Evolutionary conservation across 75 land plant species (phyloP).

Genomic region (Pinus albicaulis): DNA sequence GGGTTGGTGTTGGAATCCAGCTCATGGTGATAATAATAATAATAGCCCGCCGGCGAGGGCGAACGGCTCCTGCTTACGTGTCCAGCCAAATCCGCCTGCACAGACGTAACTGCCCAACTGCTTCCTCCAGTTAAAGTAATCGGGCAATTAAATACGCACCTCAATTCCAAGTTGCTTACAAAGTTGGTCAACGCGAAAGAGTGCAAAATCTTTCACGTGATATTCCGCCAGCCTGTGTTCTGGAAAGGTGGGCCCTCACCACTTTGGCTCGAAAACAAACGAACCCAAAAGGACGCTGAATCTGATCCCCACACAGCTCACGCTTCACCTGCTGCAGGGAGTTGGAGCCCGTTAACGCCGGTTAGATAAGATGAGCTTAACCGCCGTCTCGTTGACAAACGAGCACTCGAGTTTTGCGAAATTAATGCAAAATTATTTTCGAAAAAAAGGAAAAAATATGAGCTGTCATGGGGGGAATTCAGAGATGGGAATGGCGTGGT

Average conservation of each 20-base stretch:
- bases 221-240: constrained; percentile 5
- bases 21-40: neutral
- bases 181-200: constrained; percentile 9
- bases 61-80: constrained; percentile 4
- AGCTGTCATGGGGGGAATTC: neutral
- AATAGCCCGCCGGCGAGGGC: neutral
- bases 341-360: neutral
- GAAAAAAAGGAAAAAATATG: too few relatives aligned
- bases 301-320: neutral
- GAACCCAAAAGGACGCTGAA: neutral
- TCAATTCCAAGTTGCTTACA: neutral
- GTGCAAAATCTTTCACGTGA: constrained; percentile 10
- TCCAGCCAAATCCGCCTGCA: neutral
- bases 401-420: neutral
- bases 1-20: neutral
- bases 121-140: neutral
- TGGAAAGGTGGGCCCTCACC: constrained; percentile 4
- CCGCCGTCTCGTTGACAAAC: neutral
- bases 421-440: too few relatives aligned
- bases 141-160: neutral
- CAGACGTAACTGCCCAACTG: constrained; percentile 13
- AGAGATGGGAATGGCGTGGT: constrained; percentile 5
- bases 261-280: neutral
- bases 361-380: neutral
- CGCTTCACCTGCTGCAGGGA: neutral